Base-by-base conservation (phyloP, 768 basidiomycete genomes). In the Lanmaoa rubissima region DNA sequence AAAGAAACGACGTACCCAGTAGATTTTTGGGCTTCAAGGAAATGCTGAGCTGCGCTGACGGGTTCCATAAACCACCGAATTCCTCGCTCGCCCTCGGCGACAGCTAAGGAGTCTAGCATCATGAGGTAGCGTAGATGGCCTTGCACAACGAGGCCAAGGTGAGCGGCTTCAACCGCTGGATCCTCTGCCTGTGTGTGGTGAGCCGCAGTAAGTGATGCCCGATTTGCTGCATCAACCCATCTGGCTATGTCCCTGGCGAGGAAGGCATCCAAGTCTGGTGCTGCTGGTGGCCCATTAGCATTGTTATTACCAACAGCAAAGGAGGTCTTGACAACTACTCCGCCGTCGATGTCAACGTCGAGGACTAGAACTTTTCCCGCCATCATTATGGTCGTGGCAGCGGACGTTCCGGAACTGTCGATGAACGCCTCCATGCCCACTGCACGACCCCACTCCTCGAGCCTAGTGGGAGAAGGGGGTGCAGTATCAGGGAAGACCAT, bases 341-440 rank as follows among this genome's bases (percentile, higher is more conserved):
- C 57, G 46, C 64, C 70, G 13, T 73, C 70, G 59, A 92, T 80
- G 61, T 89, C 86, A 56, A 91, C 78, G 66, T 92, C 90, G 52
- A 92, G 73, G 35, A 92, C 89, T 11, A 92, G 74, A n/a, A 90
- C 84, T 68, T 90, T 90, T 2, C 90, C 90, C 4, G 84, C 90
- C 38, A 91, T 79, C 19, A 86, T 79, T 39, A 90, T 73, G 0
- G 79, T 85, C 40, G 79, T 74, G 26, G 74, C 74, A 43, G 63
- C 47, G n/a, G 66, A 61, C 16, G 56, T 39, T 16, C 79, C 80
- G 56, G 78, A 79, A 38, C 76, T 76, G 59, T 90, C 89, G 57
- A 79, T 82, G 75, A 88, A 92, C 4, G 83, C 76, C 63, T 91
- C 87, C 87, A 91, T 87, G 28, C 86, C 88, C 5, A 78, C 83